Percentiles rank a stretch among this genome's conserved stretches.
Evolutionary conservation across 768 basidiomycete genomes (phyloP).

Genomic region (Agaricus blazei): DNA sequence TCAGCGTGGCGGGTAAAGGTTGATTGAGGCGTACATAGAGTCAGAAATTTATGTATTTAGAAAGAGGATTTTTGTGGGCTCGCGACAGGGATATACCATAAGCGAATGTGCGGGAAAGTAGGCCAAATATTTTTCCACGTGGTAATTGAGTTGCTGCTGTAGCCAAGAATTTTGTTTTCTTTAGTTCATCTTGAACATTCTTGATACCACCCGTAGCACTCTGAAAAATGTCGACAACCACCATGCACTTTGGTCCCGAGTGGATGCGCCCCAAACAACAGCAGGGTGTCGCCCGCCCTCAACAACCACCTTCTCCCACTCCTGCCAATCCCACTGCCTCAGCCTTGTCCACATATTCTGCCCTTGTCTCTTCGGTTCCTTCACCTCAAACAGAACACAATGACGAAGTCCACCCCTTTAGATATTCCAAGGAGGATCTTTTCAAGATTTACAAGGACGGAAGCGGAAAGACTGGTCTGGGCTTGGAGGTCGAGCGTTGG

Average conservation of each 20-base stretch:
- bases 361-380: conserved; percentile 54
- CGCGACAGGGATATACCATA: conserved; percentile 1
- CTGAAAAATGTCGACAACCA: conserved; percentile 48
- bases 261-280: conserved; percentile 87
- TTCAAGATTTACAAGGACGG: conserved; percentile 80
- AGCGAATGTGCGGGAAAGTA: conserved; percentile 12
- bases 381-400: conserved; percentile 47
- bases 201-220: conserved; percentile 16
- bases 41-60: background rate
- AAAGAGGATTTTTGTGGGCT: background rate
- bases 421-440: conserved; percentile 83
- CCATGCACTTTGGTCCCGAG: conserved; percentile 89
- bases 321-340: conserved; percentile 36
- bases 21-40: conserved; percentile 20
- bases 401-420: conserved; percentile 73
- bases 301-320: conserved; percentile 57
- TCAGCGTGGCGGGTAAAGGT: conserved; percentile 69
- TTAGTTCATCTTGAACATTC: conserved; percentile 13
- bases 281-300: conserved; percentile 40
- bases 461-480: conserved; percentile 66
- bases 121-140: conserved; percentile 36
- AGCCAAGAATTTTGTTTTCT: conserved; percentile 14
- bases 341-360: conserved; percentile 64
- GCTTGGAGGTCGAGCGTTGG: conserved; percentile 85
- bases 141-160: conserved; percentile 24